phyloP scores from a whole-genome alignment of 176 grass and related monocot species.

The Phoenix dactylifera region DNA sequence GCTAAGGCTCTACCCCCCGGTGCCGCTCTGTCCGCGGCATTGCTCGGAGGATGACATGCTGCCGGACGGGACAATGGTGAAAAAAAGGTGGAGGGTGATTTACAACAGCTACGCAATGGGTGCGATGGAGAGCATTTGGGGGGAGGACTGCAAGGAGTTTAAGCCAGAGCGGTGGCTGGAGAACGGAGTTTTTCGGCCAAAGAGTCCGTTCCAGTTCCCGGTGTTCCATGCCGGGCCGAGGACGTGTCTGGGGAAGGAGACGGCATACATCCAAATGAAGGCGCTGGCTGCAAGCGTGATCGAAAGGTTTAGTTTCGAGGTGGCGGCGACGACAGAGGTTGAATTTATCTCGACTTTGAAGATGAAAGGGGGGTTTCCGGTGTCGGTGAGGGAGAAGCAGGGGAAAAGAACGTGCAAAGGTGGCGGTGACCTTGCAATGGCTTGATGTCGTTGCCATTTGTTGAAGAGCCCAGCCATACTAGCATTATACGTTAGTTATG shows the following conservation, averaged over 20 bases:
- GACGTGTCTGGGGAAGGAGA: conserved; percentile 69
- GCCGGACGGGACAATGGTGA: conserved; percentile 56
- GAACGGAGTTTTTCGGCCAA: conserved; percentile 40
- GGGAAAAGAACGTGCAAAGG: no score
- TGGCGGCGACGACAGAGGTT: conserved; percentile 17
- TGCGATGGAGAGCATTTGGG: conserved; percentile 46
- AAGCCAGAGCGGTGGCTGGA: conserved; percentile 62
- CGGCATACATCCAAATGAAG: conserved; percentile 80
- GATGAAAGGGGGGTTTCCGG: conserved; percentile 51
- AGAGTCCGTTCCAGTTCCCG: conserved; percentile 42
- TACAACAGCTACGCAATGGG: conserved; percentile 58
- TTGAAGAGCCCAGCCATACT: no score
- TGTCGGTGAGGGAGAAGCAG: conserved; percentile 22
- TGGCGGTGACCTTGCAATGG: no score
- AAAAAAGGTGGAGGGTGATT: conserved; percentile 31
- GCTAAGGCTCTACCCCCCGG: conserved; percentile 67
- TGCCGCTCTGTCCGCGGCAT: conserved; percentile 22
- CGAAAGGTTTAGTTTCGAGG: conserved; percentile 22
- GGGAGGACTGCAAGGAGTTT: conserved; percentile 34
- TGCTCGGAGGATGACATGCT: conserved; percentile 39
- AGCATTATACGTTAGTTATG: no score
- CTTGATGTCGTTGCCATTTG: no score
- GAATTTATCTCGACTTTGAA: conserved; percentile 29
- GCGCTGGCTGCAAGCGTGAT: conserved; percentile 43
- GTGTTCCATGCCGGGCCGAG: conserved; percentile 62